Evolutionary conservation across 2,329 filamentous ascomycete species (phyloP).

Genomic region (Penicillium sumatraense): DNA sequence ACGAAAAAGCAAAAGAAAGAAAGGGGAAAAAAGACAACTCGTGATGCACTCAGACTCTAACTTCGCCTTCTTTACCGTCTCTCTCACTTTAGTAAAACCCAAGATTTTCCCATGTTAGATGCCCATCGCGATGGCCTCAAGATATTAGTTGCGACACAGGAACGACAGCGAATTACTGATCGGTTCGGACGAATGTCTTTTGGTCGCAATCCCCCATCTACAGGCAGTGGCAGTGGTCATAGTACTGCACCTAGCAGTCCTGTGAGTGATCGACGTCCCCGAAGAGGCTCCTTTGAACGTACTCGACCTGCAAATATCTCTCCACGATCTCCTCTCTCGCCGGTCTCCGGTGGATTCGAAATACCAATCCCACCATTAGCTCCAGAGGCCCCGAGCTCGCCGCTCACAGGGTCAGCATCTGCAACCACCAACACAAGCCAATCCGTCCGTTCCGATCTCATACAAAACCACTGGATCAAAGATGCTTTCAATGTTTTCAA

Average conservation of each 20-base stretch:
- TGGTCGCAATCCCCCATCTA: constrained; percentile 28
- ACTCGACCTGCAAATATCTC: constrained; percentile 28
- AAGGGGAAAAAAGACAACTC: too few species aligned
- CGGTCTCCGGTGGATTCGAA: constrained; percentile 28
- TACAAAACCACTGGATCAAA: constrained; percentile 48
- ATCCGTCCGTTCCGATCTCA: constrained; percentile 32
- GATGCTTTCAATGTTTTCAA: constrained; percentile 40
- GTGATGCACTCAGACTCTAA: too few species aligned
- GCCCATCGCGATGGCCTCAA: constrained; percentile 32
- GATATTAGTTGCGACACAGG: constrained; percentile 34
- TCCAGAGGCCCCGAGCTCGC: constrained; percentile 40
- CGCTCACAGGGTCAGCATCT: constrained; percentile 35
- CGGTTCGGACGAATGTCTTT: constrained; percentile 33
- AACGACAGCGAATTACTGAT: constrained; percentile 29
- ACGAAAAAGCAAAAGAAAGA: too few species aligned
- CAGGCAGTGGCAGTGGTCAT: constrained; percentile 26
- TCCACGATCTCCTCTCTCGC: constrained; percentile 32
- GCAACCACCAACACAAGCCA: constrained; percentile 31
- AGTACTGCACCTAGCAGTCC: constrained; percentile 34
- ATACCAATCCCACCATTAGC: constrained; percentile 31
- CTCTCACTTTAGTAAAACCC: constrained; percentile 27
- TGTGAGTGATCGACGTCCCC: constrained; percentile 31
- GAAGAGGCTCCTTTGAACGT: constrained; percentile 42
- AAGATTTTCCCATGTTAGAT: constrained; percentile 31
- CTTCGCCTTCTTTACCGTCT: constrained; percentile 4